Conservation (phyloP, 208 protist species). For the Crithidia bombi region DNA sequence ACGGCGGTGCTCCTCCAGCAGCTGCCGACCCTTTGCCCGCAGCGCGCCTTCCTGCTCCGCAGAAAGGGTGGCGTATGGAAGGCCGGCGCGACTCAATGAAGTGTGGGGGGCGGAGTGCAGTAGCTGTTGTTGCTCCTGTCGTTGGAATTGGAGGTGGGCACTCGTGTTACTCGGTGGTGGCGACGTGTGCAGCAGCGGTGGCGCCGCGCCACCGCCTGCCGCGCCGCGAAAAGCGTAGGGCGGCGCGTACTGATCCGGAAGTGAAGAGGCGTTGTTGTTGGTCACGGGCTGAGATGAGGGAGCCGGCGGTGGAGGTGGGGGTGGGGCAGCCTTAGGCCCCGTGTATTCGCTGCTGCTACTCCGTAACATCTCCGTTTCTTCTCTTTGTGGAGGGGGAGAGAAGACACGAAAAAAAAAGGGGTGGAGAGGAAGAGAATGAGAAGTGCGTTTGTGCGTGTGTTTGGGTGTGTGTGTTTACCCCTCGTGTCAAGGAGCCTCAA, state of each 20-base stretch:
- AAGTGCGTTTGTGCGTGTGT: not conserved
- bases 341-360: not conserved
- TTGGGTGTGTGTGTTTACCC: not conserved
- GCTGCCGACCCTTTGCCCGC: conserved; percentile 21
- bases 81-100: not conserved
- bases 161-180: not conserved
- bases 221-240: not conserved
- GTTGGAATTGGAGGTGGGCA: not conserved
- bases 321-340: not conserved
- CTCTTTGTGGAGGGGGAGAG: not conserved
- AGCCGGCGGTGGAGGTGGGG: conserved; percentile 1
- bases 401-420: not conserved
- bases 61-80: conserved; percentile 6
- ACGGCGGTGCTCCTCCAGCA: conserved; percentile 27
- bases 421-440: not conserved
- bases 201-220: not conserved
- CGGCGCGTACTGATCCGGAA: conserved; percentile 1
- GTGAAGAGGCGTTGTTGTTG: not conserved
- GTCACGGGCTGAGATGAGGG: not conserved
- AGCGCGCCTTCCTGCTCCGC: conserved; percentile 24
- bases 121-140: not conserved
- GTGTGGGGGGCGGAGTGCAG: not conserved
- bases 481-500: no score
- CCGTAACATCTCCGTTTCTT: not conserved
- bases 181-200: conserved; percentile 10